Evolutionary conservation across 202 grass and related monocot genomes (phyloP), one percentile per base, ranked within the genome.

Genomic region (Panicum hallii): DNA sequence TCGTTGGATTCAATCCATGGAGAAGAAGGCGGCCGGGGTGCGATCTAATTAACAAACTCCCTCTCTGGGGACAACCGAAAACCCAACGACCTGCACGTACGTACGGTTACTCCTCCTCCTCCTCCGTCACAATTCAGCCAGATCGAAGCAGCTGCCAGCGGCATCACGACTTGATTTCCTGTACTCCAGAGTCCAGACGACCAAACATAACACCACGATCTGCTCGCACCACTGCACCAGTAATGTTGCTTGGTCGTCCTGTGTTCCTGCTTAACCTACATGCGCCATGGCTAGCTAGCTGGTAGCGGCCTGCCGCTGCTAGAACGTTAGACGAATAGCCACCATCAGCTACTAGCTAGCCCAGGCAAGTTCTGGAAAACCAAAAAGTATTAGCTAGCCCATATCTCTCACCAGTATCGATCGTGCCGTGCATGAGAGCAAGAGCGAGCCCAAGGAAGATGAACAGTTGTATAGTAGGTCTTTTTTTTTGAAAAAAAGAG

Each of bases 381-480:
- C 2, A 36, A 36, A 4, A 3, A 36, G 0, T 36, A 55, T 16
- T 55, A 14, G 2, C 5, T 14, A 55, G 69, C 77, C 60, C 77
- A 65, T 64, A 64, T 54, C 44, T 74, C 60, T 79, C 54, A 34
- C 67, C 69, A 57, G 15, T 57, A n/a, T n/a, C n/a, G n/a, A 53
- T 53, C 16, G 79, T 82, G 88, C 72, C 56, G 47, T 60, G 79
- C 48, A 50, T 20, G 79, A 72, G 60, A 66, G 16, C 55, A 77
- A 58, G 58, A 67, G 60, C 78, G 47, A 77, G 57, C 22, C 12
- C 7, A 34, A 15, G 61, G 78, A 43, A 66, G 46, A 82, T 49
- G 40, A 89, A 78, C 47, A 65, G n/a, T n/a, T n/a, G n/a, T n/a
- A n/a, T n/a, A n/a, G n/a, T n/a, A n/a, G n/a, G n/a, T n/a, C n/a